These are phyloP conservation scores for Cryptococcus neoformans DNA, from an alignment of 1,284 basidiomycete species.

Conservation along the genomic window DNA sequence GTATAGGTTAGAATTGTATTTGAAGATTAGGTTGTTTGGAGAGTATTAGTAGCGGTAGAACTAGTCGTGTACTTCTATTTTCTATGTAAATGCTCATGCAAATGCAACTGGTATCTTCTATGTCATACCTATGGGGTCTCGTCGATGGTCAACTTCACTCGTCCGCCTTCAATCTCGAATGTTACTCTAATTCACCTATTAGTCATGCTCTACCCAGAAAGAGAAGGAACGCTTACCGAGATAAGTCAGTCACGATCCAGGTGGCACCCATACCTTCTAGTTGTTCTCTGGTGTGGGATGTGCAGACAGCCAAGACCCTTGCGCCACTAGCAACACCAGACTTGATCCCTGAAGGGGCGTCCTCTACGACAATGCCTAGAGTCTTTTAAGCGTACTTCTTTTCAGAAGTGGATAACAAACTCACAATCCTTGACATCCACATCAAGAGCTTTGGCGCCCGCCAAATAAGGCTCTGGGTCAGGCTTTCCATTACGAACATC, in stretches of 20 bases:
- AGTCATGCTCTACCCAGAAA: background rate
- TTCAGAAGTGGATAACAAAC: constrained; percentile 5
- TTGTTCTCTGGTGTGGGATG: constrained; percentile 66
- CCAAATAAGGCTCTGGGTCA: constrained; percentile 69
- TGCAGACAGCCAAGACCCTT: constrained; percentile 71
- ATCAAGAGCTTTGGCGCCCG: constrained; percentile 42
- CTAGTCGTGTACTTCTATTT: too few relatives aligned
- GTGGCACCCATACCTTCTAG: constrained; percentile 52
- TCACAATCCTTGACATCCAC: constrained; percentile 37
- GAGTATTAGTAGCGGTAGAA: too few relatives aligned
- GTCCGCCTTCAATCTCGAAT: constrained; percentile 18
- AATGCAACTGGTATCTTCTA: too few relatives aligned
- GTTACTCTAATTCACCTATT: constrained; percentile 9
- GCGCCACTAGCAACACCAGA: constrained; percentile 72
- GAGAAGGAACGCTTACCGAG: constrained; percentile 9
- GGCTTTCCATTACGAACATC: constrained; percentile 74
- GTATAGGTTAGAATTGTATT: background rate
- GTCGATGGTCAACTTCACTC: constrained; percentile 22
- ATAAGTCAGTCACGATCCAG: constrained; percentile 50
- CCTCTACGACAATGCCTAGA: constrained; percentile 73
- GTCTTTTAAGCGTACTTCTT: background rate
- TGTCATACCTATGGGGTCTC: constrained; percentile 10
- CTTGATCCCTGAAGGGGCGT: constrained; percentile 72
- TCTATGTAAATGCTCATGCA: too few relatives aligned
- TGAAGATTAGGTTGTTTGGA: background rate